phyloP scores from a whole-genome alignment of 1,139 yeast genomes.

The Nakaseomyces kungkrabaensis region DNA sequence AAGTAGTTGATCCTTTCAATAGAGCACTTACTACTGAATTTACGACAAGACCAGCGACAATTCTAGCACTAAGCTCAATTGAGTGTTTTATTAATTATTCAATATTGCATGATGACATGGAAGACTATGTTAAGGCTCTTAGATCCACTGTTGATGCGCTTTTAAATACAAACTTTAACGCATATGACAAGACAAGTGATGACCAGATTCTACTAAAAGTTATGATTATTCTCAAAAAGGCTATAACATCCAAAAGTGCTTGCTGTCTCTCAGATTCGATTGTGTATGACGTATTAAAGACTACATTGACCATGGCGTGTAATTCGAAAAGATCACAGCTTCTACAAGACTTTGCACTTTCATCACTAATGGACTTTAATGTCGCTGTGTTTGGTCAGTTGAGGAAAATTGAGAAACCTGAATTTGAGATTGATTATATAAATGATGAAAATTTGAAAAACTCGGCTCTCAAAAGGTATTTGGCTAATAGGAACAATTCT shows the following conservation, averaged over 20 bases:
- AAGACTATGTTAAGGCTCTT: constrained; percentile 37
- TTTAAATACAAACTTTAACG: constrained; percentile 91
- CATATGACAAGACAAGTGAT: constrained; percentile 84
- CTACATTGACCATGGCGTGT: constrained; percentile 86
- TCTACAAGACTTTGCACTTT: constrained; percentile 77
- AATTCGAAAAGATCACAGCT: constrained; percentile 86
- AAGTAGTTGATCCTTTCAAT: neutral
- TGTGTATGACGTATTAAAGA: constrained; percentile 77
- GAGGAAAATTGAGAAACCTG: constrained; percentile 42
- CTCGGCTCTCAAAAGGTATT: constrained; percentile 16
- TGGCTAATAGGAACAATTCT: constrained; percentile 7
- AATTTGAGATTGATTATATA: constrained; percentile 21
- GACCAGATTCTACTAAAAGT: constrained; percentile 83
- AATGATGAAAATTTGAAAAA: constrained; percentile 27
- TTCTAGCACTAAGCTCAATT: constrained; percentile 65
- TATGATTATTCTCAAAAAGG: constrained; percentile 56
- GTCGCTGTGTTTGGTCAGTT: constrained; percentile 56
- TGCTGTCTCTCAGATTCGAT: constrained; percentile 64
- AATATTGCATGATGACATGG: constrained; percentile 36
- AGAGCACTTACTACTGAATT: neutral
- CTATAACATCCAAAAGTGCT: constrained; percentile 54
- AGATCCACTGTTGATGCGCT: constrained; percentile 54
- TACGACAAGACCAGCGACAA: constrained; percentile 28
- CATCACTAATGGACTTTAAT: constrained; percentile 63
- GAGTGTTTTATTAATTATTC: constrained; percentile 56